Evolutionary conservation across 2,329 filamentous ascomycete genomes (phyloP).

Genomic region (Clathrospora elynae): DNA sequence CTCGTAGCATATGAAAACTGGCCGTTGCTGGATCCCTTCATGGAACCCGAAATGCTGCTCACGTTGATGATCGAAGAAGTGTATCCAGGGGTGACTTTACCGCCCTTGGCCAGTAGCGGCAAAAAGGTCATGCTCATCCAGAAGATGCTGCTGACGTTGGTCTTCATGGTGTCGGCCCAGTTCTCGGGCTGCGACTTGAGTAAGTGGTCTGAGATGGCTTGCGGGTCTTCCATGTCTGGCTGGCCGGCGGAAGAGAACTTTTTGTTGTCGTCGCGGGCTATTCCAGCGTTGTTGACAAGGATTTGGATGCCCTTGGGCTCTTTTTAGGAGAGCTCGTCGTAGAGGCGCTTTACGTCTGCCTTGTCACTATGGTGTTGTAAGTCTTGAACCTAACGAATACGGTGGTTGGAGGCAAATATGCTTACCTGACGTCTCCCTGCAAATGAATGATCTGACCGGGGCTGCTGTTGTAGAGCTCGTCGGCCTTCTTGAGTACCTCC

Average conservation of each 20-base stretch:
- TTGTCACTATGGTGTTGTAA: constrained; percentile 49
- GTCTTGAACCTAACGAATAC: not conserved
- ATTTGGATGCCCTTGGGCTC: constrained; percentile 61
- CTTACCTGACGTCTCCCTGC: constrained; percentile 38
- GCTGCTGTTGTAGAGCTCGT: constrained; percentile 54
- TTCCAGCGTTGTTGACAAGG: constrained; percentile 60
- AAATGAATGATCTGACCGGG: constrained; percentile 55
- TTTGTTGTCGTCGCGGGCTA: constrained; percentile 59
- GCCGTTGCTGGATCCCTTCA: constrained; percentile 56
- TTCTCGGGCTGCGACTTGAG: constrained; percentile 53
- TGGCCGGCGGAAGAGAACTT: constrained; percentile 56
- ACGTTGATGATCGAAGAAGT: constrained; percentile 60
- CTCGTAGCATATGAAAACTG: constrained; percentile 58
- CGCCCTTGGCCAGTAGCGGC: constrained; percentile 58
- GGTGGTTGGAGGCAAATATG: too few species aligned
- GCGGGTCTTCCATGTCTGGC: constrained; percentile 55
- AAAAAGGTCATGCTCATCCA: constrained; percentile 62
- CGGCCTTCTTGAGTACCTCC: constrained; percentile 47
- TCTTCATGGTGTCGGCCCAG: constrained; percentile 59
- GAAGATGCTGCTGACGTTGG: constrained; percentile 58
- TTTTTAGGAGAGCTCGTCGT: constrained; percentile 50
- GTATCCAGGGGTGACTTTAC: constrained; percentile 54
- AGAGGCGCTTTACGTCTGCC: constrained; percentile 52
- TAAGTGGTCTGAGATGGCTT: constrained; percentile 59
- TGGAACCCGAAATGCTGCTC: constrained; percentile 56